Evolutionary conservation across 2,329 filamentous ascomycete species (phyloP), one percentile per base, ranked within the genome.

Genomic region (Pseudocercospora fijiensis): DNA sequence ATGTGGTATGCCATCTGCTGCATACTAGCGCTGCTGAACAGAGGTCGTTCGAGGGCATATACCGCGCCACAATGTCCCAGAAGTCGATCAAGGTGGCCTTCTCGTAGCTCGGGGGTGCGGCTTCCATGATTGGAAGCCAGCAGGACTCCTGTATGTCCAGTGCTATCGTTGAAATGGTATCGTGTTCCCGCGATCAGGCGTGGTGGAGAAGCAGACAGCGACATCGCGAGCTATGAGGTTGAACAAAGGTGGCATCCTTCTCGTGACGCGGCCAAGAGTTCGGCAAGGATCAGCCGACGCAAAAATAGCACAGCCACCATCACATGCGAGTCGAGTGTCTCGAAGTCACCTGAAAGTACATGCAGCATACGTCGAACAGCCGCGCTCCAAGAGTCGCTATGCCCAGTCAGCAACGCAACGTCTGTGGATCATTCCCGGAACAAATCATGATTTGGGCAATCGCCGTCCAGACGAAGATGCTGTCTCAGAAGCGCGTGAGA

Each of bases 101-200:
- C 69, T 85, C 79, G 72, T 88, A 88, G n/a, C 84, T 85, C 4
- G 86, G 86, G 28, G 84, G 84, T 58, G 84, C 78, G 57, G 83
- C 79, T 70, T 87, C 84, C 84, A 86, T 86, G 27, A 16, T 51
- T 37, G 16, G 3, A 53, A 13, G 16, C 16, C 7, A 26, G 49
- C 24, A 53, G 11, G 5, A 16, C 24, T n/a, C n/a, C n/a, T n/a
- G n/a, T 24, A 18, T 53, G 8, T 53, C 26, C 16, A 13, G 16
- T 53, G 26, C 22, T 26, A 26, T 10, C 11, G 24, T 10, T 16
- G 16, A 7, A 53, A 1, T 28, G n/a, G 22, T n/a, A 53, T 26
- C 26, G 16, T 26, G 16, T n/a, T 11, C 24, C 24, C 13, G 11
- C 22, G 16, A 1, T 9, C 24, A 53, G 49, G 24, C 26, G 26